A percentile compares a stretch with the other conserved stretches of the same genome.
phyloP scores from a whole-genome alignment of 1,139 yeast genomes.

The Hanseniaspora uvarum region DNA sequence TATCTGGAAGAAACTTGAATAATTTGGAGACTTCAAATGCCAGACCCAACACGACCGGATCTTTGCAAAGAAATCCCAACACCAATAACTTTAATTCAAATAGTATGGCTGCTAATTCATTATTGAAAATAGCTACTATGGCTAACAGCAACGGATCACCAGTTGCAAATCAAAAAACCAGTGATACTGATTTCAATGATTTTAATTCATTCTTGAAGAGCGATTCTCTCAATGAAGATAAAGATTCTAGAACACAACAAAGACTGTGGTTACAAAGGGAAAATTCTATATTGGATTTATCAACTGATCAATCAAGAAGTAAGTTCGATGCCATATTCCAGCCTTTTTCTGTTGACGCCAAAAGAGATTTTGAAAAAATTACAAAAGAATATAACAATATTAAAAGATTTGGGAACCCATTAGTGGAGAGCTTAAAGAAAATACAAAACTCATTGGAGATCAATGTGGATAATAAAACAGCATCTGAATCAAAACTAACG shows the following conservation, averaged over 20 bases:
- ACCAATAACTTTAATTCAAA: background rate
- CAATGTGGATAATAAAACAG: background rate
- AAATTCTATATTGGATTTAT: slow-evolving; percentile 52
- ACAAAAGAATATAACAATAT: slow-evolving; percentile 65
- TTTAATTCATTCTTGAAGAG: slow-evolving; percentile 33
- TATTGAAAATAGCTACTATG: slow-evolving; percentile 15
- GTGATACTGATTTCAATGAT: slow-evolving; percentile 25
- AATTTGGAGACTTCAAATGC: slow-evolving; percentile 18
- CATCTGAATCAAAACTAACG: background rate
- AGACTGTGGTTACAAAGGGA: slow-evolving; percentile 76
- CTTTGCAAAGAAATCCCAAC: slow-evolving; percentile 16
- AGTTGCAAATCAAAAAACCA: background rate
- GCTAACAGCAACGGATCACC: slow-evolving; percentile 10
- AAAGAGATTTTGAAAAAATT: slow-evolving; percentile 66
- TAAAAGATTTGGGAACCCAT: slow-evolving; percentile 58
- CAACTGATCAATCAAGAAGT: slow-evolving; percentile 29
- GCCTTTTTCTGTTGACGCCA: slow-evolving; percentile 49
- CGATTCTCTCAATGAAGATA: slow-evolving; percentile 28
- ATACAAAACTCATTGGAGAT: background rate
- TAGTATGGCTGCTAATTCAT: slow-evolving; percentile 8
- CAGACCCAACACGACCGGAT: slow-evolving; percentile 19
- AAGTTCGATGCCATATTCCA: slow-evolving; percentile 31
- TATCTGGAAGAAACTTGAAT: slow-evolving; percentile 1
- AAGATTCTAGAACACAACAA: slow-evolving; percentile 72
- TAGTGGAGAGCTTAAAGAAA: slow-evolving; percentile 44